A percentile compares a stretch with the other conserved stretches of the same genome.
Evolutionary conservation across 2,329 filamentous ascomycete genomes (phyloP).

Genomic region (Botrytis fabae): DNA sequence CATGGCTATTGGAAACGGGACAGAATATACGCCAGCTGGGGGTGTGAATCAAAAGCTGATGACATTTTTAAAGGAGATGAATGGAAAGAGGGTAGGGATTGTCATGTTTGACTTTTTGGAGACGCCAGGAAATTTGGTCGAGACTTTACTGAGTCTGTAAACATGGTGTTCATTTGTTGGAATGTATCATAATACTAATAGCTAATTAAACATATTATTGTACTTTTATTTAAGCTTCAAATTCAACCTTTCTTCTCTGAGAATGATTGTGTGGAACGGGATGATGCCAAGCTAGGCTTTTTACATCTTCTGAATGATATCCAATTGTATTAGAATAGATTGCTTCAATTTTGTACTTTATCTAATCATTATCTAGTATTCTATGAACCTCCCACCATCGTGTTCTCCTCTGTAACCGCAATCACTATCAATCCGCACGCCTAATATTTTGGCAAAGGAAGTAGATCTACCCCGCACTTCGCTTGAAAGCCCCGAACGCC

Average conservation of each 20-base stretch:
- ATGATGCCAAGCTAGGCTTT: background rate
- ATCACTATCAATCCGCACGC: background rate
- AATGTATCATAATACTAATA: background rate
- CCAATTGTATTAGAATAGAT: background rate
- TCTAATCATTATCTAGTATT: background rate
- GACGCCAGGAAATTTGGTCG: slow-evolving; percentile 45
- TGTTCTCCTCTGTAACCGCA: background rate
- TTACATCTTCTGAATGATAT: background rate
- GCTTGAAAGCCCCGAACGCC: background rate
- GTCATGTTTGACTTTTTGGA: slow-evolving; percentile 55
- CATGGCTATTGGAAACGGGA: slow-evolving; percentile 49
- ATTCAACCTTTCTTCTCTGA: background rate
- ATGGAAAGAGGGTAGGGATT: slow-evolving; percentile 50
- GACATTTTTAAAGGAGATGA: slow-evolving; percentile 42
- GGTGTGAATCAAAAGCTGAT: slow-evolving; percentile 50
- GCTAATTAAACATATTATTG: background rate
- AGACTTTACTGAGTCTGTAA: slow-evolving; percentile 42
- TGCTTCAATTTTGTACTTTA: background rate
- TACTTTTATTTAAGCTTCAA: too few species aligned
- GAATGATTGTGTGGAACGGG: too few species aligned
- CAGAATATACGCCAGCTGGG: slow-evolving; percentile 41
- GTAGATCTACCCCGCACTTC: background rate
- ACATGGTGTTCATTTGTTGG: background rate
- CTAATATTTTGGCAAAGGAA: background rate
- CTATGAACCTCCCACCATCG: rapidly evolving